Evolutionary conservation across 2,329 filamentous ascomycete genomes (phyloP).

Genomic region (Colletotrichum phormii): DNA sequence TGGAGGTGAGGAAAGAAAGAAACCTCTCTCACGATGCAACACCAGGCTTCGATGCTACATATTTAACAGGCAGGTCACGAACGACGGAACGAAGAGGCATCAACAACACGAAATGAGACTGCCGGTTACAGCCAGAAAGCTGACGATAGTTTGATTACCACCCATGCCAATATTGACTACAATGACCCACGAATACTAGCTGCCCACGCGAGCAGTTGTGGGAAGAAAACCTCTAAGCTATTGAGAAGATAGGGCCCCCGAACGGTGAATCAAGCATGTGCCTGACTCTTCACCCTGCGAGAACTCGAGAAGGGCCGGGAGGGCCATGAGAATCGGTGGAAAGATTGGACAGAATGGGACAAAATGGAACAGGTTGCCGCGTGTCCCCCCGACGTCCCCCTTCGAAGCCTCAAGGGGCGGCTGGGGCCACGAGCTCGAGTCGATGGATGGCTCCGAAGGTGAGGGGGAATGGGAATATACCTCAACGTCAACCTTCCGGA

Average conservation of each 20-base stretch:
- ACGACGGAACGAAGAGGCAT: not conserved
- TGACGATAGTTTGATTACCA: conserved; percentile 17
- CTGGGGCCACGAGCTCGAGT: not conserved
- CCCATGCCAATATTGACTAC: conserved; percentile 25
- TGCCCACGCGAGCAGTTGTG: not conserved
- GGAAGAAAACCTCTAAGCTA: conserved; percentile 19
- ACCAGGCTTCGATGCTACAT: not conserved
- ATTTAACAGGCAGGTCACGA: conserved; percentile 19
- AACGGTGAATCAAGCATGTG: not conserved
- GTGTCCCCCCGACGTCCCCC: not conserved
- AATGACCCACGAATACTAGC: not conserved
- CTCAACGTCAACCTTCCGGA: not conserved
- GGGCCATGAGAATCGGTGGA: not conserved
- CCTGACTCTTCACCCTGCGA: conserved; percentile 27
- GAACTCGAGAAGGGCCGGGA: not conserved
- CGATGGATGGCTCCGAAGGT: not conserved
- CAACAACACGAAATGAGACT: conserved; percentile 1
- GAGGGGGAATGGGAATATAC: not conserved
- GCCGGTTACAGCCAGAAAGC: not conserved
- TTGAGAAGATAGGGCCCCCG: not conserved
- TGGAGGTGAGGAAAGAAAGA: conserved; percentile 14
- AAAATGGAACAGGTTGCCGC: not conserved
- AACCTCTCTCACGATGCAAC: not conserved
- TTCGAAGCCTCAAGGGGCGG: not conserved
- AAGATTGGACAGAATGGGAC: not conserved